phyloP scores from a whole-genome alignment of 176 grass and related monocot species.

The Musa itinerans region DNA sequence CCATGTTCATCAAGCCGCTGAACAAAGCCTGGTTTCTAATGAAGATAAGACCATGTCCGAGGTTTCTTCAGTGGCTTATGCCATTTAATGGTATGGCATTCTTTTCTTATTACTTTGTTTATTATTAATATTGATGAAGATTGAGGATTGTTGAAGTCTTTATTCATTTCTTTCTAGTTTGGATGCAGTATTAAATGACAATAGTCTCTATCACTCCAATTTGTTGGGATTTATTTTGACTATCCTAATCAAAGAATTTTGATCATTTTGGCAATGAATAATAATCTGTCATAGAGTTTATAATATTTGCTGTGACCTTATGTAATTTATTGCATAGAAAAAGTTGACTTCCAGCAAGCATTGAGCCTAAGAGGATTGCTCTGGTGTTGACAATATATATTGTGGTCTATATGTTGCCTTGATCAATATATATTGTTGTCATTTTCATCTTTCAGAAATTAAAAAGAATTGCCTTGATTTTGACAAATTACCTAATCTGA shows the following conservation, averaged over 20 bases:
- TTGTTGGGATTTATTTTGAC: not conserved
- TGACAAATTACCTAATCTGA: not conserved
- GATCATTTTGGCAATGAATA: no score
- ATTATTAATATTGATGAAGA: not conserved
- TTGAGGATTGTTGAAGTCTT: not conserved
- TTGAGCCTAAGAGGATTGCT: not conserved
- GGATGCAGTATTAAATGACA: not conserved
- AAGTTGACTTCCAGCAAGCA: not conserved
- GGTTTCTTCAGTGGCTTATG: not conserved
- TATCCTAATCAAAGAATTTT: not conserved
- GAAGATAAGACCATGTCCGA: not conserved
- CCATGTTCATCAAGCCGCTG: no score
- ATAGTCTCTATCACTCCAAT: not conserved
- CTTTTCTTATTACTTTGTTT: not conserved
- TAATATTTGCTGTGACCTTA: not conserved
- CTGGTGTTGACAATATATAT: no score
- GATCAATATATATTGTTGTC: not conserved
- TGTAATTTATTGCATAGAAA: not conserved
- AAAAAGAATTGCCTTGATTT: not conserved
- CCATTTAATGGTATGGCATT: not conserved
- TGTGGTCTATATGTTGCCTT: no score
- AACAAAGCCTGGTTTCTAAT: no score
- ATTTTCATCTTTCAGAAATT: not conserved
- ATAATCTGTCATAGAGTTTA: no score
- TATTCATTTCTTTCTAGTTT: not conserved